phyloP scores from a whole-genome alignment of 2,329 filamentous ascomycete genomes.

The Cladophialophora bantiana region DNA sequence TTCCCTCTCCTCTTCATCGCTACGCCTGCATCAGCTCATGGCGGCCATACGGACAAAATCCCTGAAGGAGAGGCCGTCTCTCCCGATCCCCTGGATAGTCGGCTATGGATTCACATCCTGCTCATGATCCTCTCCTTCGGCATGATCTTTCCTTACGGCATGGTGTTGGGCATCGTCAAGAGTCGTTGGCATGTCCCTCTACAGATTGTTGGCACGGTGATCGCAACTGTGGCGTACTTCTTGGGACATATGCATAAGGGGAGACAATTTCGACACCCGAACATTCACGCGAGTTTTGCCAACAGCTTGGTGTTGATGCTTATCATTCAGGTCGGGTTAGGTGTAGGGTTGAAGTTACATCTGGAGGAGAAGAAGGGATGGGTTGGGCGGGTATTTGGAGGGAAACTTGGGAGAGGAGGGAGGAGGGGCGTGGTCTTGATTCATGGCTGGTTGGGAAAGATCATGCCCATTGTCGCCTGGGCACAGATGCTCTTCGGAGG shows the following conservation, averaged over 20 bases:
- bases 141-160: conserved; percentile 89
- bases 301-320: conserved; percentile 81
- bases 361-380: conserved; percentile 75
- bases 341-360: conserved; percentile 87
- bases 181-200: conserved; percentile 94
- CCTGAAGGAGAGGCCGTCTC: conserved; percentile 73
- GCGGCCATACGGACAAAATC: conserved; percentile 65
- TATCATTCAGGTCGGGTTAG: conserved; percentile 76
- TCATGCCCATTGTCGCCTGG: conserved; percentile 87
- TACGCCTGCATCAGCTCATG: conserved; percentile 54
- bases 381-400: conserved; percentile 69
- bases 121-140: conserved; percentile 88
- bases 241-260: conserved; percentile 91
- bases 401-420: conserved; percentile 37
- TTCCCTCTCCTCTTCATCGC: conserved; percentile 42
- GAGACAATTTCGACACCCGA: conserved; percentile 76
- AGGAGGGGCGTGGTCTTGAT: conserved; percentile 72
- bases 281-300: conserved; percentile 83
- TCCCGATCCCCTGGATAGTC: conserved; percentile 78
- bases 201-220: conserved; percentile 74
- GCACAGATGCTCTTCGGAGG: conserved; percentile 95
- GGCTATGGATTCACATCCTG: conserved; percentile 92
- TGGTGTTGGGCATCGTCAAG: conserved; percentile 91
- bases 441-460: conserved; percentile 84
- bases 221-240: conserved; percentile 86